Base-by-base conservation (phyloP, 225 moss, liverwort and hornwort species). In the Asterella californica region DNA sequence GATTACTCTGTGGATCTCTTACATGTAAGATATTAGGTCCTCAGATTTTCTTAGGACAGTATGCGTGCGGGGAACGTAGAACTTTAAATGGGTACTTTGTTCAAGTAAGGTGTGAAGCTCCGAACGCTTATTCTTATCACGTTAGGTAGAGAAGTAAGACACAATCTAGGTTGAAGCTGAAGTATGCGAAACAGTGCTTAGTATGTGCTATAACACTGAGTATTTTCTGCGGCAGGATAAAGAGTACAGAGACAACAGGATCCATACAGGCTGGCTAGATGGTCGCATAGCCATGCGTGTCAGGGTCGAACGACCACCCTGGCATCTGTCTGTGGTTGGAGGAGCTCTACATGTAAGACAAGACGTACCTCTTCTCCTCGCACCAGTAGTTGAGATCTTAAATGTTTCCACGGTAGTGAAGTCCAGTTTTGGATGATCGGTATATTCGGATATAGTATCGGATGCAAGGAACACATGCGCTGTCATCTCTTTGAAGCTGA, bases 201-300 rank as follows among this genome's bases (percentile, higher is more conserved):
- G 29, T 6, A 6, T 30, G 27, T 29, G 5, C 29, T 32, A 12
- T 46, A 0, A 27, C 47, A 47, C 47, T 36, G 14, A 25, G 32
- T 52, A 8, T 2, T 74, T 11, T 74, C 61, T 85, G 72, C 78
- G 2, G 81, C 91, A 97, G 96, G 90, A 91, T 74, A 89, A 93
- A 36, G 96, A 90, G 5, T 97, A 93, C 77, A 87, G 85, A 86
- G 93, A 94, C 52, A 94, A 97, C 78, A 85, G 88, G 73, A 93
- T 97, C 62, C 96, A 94, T 72, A 97, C 96, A 42, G 96, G 92
- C 25, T 97, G 96, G 96, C 84, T 97, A 70, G 96, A 97, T 83
- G 79, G 85, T 76, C 91, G 93, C 74, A 97, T 97, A 63, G 96
- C 96, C 18, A 94, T 90, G 84, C 96, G 94, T 79, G 91, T 97